A percentile compares a stretch with the other conserved stretches of the same genome.
phyloP scores from a whole-genome alignment of 371 early-diverging fungal species.

The Lichtheimia corymbifera region DNA sequence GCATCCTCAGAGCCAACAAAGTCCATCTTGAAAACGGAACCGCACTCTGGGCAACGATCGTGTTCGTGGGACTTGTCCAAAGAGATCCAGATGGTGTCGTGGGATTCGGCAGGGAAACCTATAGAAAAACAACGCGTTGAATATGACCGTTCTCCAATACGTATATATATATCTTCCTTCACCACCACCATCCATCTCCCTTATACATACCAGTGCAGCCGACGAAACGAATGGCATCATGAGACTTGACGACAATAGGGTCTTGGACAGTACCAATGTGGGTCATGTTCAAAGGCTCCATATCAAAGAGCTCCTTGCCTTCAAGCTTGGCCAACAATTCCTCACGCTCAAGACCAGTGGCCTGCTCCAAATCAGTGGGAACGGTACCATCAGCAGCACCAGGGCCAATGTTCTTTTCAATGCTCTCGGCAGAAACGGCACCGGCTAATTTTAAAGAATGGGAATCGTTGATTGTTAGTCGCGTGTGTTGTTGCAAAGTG shows the following conservation, averaged over 20 bases:
- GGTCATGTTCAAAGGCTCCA: conserved; percentile 78
- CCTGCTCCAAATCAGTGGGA: conserved; percentile 88
- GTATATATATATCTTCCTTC: background rate
- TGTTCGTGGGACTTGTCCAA: conserved; percentile 75
- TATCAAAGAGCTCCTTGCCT: conserved; percentile 88
- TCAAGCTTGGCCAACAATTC: conserved; percentile 85
- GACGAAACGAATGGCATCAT: conserved; percentile 82
- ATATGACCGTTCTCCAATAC: background rate
- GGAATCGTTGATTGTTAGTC: background rate
- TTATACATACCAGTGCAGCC: conserved; percentile 88
- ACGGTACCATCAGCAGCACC: conserved; percentile 75
- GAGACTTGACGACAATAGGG: conserved; percentile 87
- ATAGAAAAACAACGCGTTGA: conserved; percentile 3
- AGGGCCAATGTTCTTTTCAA: conserved; percentile 38
- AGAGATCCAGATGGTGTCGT: conserved; percentile 84
- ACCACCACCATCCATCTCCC: too few species aligned
- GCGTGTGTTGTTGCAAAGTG: background rate
- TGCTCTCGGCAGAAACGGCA: conserved; percentile 37
- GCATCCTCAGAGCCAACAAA: conserved; percentile 52
- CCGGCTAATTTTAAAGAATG: conserved; percentile 9
- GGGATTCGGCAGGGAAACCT: conserved; percentile 89
- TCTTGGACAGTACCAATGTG: conserved; percentile 81
- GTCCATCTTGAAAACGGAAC: conserved; percentile 76
- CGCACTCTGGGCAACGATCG: conserved; percentile 97
- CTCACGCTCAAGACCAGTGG: conserved; percentile 91